Conservation (phyloP, 306 rosid genomes). For the Castanospermum australe region DNA sequence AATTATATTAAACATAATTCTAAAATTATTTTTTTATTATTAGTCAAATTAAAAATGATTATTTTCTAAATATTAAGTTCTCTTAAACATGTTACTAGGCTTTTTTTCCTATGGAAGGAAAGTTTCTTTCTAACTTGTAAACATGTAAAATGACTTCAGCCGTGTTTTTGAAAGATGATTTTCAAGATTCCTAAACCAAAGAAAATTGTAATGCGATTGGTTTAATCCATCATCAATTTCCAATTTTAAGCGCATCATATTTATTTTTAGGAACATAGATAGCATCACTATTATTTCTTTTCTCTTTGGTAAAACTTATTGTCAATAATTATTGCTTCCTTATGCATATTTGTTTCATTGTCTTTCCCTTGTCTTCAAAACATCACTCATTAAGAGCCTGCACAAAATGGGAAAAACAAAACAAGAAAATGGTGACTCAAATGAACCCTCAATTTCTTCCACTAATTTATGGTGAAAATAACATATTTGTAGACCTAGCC, state of each 20-base stretch:
- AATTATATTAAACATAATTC: too few relatives aligned
- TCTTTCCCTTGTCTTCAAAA: not conserved
- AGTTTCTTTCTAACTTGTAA: not conserved
- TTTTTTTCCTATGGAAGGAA: not conserved
- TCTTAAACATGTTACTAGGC: too few relatives aligned
- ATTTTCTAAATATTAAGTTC: not conserved
- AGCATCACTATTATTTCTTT: not conserved
- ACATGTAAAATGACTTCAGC: not conserved
- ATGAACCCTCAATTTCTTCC: not conserved
- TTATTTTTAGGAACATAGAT: not conserved
- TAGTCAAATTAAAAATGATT: too few relatives aligned
- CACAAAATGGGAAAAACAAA: not conserved
- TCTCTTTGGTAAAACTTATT: not conserved
- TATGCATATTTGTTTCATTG: not conserved
- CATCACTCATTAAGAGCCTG: not conserved
- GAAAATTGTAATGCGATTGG: too few relatives aligned
- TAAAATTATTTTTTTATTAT: too few relatives aligned
- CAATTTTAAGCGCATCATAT: not conserved
- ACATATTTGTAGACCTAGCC: not conserved
- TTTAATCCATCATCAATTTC: not conserved
- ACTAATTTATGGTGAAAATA: not conserved
- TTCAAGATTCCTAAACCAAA: not conserved
- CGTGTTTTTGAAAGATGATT: not conserved
- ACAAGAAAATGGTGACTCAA: not conserved
- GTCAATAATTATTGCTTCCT: not conserved